phyloP scores from a whole-genome alignment of 139 green algal species.

The Chlorella sp. region DNA sequence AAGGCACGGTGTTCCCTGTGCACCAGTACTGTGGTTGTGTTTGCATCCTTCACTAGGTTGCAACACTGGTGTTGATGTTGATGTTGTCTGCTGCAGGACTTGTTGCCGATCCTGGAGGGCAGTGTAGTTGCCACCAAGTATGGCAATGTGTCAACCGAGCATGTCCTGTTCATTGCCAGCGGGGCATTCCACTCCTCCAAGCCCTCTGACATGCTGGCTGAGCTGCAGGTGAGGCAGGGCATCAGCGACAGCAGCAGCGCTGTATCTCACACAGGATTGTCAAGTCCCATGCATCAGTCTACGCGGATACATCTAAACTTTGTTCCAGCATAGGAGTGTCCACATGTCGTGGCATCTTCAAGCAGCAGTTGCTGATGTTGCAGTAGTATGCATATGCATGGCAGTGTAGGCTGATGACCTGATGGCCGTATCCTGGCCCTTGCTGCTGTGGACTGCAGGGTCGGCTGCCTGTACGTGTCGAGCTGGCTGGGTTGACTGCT shows the following conservation, averaged over 20 bases:
- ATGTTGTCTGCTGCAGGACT: conserved; percentile 40
- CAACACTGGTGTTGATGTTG: background rate
- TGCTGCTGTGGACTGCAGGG: no score
- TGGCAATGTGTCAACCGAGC: conserved; percentile 90
- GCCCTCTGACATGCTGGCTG: conserved; percentile 61
- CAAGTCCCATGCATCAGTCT: no score
- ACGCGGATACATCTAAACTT: no score
- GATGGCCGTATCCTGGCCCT: no score
- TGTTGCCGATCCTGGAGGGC: conserved; percentile 94
- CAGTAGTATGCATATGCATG: no score
- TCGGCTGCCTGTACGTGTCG: conserved; percentile 90
- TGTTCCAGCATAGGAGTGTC: no score
- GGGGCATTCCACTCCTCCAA: conserved; percentile 90
- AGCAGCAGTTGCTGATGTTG: no score
- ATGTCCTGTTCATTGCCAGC: conserved; percentile 92
- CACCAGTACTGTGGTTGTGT: conserved; percentile 62
- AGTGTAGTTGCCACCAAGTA: conserved; percentile 70
- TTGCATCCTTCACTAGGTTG: conserved; percentile 85
- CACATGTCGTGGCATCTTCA: no score
- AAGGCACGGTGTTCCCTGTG: conserved; percentile 26
- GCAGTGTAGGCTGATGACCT: no score
- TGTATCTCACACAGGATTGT: no score
- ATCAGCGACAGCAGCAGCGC: no score
- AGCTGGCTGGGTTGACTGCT: conserved; percentile 72
- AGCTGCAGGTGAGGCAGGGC: conserved; percentile 45